These are phyloP conservation scores for Zymoseptoria passerinii DNA, from an alignment of 2,329 filamentous ascomycete genomes.

Conservation along the genomic window DNA sequence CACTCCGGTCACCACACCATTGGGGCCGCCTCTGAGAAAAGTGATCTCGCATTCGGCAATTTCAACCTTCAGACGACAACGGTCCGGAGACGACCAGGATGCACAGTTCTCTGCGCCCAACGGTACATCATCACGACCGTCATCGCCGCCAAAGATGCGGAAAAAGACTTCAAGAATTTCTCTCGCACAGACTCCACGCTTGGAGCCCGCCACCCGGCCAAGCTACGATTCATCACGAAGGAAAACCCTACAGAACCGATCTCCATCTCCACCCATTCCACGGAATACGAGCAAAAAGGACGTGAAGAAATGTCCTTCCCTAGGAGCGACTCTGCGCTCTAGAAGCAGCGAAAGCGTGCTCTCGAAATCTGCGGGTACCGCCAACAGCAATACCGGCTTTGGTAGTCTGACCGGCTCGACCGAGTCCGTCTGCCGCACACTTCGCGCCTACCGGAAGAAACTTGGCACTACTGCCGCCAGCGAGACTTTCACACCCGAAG, in stretches of 20 bases:
- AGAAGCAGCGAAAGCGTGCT: conserved; percentile 34
- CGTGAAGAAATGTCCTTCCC: conserved; percentile 36
- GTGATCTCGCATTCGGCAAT: conserved; percentile 83
- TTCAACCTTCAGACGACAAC: conserved; percentile 60
- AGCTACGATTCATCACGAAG: conserved; percentile 17
- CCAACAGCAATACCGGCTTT: conserved; percentile 33
- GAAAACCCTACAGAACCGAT: conserved; percentile 28
- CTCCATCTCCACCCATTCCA: conserved; percentile 36
- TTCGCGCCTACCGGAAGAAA: conserved; percentile 53
- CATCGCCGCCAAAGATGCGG: conserved; percentile 44
- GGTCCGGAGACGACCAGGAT: conserved; percentile 31
- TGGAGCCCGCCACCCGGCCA: conserved; percentile 34
- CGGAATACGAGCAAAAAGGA: conserved; percentile 14
- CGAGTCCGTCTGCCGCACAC: conserved; percentile 49
- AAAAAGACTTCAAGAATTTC: conserved; percentile 48
- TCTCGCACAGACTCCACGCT: conserved; percentile 37
- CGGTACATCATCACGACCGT: conserved; percentile 38
- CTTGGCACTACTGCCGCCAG: conserved; percentile 37
- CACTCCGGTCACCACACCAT: conserved; percentile 32
- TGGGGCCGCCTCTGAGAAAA: conserved; percentile 67
- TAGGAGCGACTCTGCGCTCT: conserved; percentile 43
- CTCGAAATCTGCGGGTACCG: conserved; percentile 11
- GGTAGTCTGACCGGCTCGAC: conserved; percentile 45
- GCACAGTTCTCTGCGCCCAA: conserved; percentile 32
- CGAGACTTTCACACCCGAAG: conserved; percentile 39